Conservation (phyloP, 169 alveolate genomes). For the Plasmodium fragile region DNA sequence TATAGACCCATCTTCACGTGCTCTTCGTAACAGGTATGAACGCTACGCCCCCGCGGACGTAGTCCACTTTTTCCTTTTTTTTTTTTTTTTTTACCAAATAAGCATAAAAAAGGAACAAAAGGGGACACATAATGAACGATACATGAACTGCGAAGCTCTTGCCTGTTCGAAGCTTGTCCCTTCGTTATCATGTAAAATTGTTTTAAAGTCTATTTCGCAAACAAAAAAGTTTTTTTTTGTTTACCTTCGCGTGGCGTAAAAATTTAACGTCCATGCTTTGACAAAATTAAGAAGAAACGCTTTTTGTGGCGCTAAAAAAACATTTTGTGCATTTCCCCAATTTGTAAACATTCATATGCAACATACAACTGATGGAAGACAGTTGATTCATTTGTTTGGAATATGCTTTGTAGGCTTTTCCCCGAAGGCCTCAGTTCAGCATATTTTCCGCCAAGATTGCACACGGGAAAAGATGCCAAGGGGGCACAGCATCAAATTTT, state of each 20-base stretch:
- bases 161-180: background rate
- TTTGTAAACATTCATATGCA: background rate
- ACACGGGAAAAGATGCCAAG: background rate
- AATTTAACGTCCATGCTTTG: conserved; percentile 14
- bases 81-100: conserved; percentile 25
- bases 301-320: conserved; percentile 28
- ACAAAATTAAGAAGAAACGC: conserved; percentile 3
- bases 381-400: conserved; percentile 5
- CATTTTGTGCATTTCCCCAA: conserved; percentile 19
- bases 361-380: background rate
- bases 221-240: conserved; percentile 5
- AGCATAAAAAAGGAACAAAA: background rate
- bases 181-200: conserved; percentile 2
- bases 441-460: background rate
- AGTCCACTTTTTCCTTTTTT: conserved; percentile 24
- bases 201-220: background rate
- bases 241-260: conserved; percentile 11
- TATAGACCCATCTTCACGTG: conserved; percentile 14
- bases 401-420: conserved; percentile 1
- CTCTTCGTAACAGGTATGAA: conserved; percentile 18
- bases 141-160: background rate
- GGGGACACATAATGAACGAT: background rate
- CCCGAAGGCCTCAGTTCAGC: background rate
- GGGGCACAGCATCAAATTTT: background rate
- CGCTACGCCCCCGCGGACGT: conserved; percentile 67